A percentile compares a stretch with the other conserved stretches of the same genome.
Conservation (phyloP, 2,329 filamentous ascomycete genomes). For the Orbilia quercus region DNA sequence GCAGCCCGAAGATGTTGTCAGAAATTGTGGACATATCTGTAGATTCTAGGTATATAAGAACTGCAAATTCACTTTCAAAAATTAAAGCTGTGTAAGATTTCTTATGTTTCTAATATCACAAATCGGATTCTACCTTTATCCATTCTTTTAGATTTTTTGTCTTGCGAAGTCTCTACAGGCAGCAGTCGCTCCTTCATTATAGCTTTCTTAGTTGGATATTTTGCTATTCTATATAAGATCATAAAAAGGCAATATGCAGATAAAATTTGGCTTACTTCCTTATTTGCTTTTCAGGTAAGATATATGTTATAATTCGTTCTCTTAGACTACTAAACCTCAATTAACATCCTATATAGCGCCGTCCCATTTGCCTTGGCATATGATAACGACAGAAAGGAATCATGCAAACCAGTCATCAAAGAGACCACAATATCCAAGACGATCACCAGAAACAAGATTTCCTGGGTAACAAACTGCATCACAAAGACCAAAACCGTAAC, state of each 20-base stretch:
- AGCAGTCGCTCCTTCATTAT: background rate
- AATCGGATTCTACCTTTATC: no score
- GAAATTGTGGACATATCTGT: no score
- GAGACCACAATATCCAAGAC: background rate
- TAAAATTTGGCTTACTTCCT: background rate
- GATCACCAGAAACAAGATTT: background rate
- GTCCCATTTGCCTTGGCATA: background rate
- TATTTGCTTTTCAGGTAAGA: slow-evolving; percentile 7
- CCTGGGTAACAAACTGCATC: background rate
- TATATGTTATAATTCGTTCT: no score
- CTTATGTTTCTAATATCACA: no score
- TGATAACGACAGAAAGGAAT: background rate
- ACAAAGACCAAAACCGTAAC: background rate
- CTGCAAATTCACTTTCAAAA: no score
- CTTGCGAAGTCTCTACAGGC: background rate
- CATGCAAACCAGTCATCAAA: background rate
- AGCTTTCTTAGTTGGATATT: background rate
- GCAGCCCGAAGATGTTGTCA: no score
- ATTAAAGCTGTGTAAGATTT: no score
- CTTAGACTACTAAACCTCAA: no score
- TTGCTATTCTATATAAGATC: background rate
- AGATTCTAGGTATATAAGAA: no score
- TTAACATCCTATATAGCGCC: background rate
- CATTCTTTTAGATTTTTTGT: no score
- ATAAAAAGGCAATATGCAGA: slow-evolving; percentile 4